phyloP scores from a whole-genome alignment of 192 early-diverging fungal species.

The Phycomyces blakesleeanus region DNA sequence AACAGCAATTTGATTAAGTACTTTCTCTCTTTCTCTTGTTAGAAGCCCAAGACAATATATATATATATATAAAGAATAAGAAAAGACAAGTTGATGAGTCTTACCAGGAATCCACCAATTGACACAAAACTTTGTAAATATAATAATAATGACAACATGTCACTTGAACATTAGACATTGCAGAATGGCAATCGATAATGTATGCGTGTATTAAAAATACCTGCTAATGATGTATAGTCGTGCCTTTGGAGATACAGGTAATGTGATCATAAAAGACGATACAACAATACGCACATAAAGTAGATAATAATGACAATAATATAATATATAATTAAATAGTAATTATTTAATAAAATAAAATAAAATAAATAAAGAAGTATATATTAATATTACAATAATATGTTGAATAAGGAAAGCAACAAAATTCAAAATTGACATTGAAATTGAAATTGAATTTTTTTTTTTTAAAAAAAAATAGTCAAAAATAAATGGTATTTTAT shows the following conservation, averaged over 20 bases:
- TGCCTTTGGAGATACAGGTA: not conserved
- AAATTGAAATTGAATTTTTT: too few relatives aligned
- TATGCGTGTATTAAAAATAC: not conserved
- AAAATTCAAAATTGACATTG: too few relatives aligned
- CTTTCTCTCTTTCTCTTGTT: too few relatives aligned
- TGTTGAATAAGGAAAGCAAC: too few relatives aligned
- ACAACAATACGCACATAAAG: not conserved
- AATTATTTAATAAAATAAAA: not conserved
- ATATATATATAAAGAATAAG: too few relatives aligned
- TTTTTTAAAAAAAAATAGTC: too few relatives aligned
- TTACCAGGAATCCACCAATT: slow-evolving; percentile 30
- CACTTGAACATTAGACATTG: too few relatives aligned
- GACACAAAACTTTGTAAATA: slow-evolving; percentile 19
- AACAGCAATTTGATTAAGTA: too few relatives aligned
- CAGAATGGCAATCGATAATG: too few relatives aligned
- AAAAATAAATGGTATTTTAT: too few relatives aligned
- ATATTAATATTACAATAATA: not conserved
- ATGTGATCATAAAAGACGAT: not conserved
- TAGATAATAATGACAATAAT: not conserved
- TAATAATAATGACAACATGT: not conserved
- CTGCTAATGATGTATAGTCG: slow-evolving; percentile 12
- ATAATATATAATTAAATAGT: not conserved
- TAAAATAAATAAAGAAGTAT: not conserved
- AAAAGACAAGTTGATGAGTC: too few relatives aligned
- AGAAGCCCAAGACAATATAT: too few relatives aligned